Evolutionary conservation across 2,329 filamentous ascomycete species (phyloP), one percentile per base, ranked within the genome.

Genomic region (Diaporthe eres): DNA sequence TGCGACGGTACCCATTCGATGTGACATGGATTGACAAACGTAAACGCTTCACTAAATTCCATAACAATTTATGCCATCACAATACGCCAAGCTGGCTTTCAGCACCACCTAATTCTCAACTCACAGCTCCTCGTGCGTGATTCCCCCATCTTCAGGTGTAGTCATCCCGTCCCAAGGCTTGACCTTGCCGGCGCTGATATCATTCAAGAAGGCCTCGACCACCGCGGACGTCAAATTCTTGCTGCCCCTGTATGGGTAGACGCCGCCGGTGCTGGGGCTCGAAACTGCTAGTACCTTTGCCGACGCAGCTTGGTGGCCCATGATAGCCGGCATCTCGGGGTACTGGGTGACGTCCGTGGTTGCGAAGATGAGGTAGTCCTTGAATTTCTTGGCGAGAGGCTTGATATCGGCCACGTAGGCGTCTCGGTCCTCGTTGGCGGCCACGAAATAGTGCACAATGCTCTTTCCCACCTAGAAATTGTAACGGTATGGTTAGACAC

Each of bases 321-420:
- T 79, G 51, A 82, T 81, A 10, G 78, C 75, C 1, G 83, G 79
- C 79, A 88, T 86, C 34, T 88, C 85, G 5, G 82, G 83, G 77
- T 89, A 89, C 76, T 88, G 86, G 42, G 78, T 75, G 0, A 82
- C 81, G 74, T 89, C 86, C 2, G 88, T 85, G 1, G 86, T 88
- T 5, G 87, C 85, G 76, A 90, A 89, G 73, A 80, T 82, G 17
- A 90, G 82, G 74, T 87, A 89, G 17, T 88, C 86, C 72, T 81
- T 77, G 79, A 87, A 88, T 77, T 84, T 85, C 75, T 85, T 85
- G 1, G 88, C 88, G 2, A 88, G 79, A 5, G 84, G 82, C 22
- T 82, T 80, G 67, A 89, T 82, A 8, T 81, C 79, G 1, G 78
- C 61, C 6, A 83, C 79, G 78, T 85, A 88, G 1, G 74, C 77